Evolutionary conservation across 805 yeast species (phyloP), one percentile per base, ranked within the genome.

Genomic region (Candida piceae): DNA sequence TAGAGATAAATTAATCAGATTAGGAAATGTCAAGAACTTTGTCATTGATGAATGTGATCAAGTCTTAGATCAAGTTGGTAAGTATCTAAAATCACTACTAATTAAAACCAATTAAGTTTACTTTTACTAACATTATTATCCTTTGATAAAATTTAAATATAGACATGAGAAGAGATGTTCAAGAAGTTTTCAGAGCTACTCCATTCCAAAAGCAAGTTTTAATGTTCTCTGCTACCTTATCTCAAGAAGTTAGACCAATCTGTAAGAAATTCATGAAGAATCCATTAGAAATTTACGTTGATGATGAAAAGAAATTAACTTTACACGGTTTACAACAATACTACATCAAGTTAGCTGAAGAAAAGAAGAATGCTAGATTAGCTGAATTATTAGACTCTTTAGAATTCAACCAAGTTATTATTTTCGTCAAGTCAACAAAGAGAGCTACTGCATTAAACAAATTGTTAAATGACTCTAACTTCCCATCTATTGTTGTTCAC

Each of bases 21-120:
- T 93, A 52, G 80, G 80, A 68, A 84, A 85, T 61, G 84, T 90
- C 57, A 90, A 90, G 76, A 83, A 88, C 48, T 93, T 90, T 56
- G 96, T 93, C 46, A 79, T 90, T 57, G 98, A 90, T 63, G 98
- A 90, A 74, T 93, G 97, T 80, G 98, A 90, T 72, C 88, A 89
- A 70, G 97, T 90, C 39, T 76, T 90, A 64, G 97, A 93, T 70
- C 53, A 52, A 46, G 49, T 60, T 42, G 55, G 58, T 53, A 52
- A 44, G 58, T 53, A n/a, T n/a, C n/a, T n/a, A n/a, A n/a, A n/a
- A n/a, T n/a, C n/a, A n/a, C n/a, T n/a, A n/a, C n/a, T n/a, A n/a
- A n/a, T n/a, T n/a, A n/a, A n/a, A n/a, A n/a, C n/a, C n/a, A n/a
- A n/a, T n/a, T n/a, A n/a, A n/a, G n/a, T n/a, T n/a, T n/a, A n/a